Conservation (phyloP, 352 stramenopile genomes). For the Globisporangium spiculum region DNA sequence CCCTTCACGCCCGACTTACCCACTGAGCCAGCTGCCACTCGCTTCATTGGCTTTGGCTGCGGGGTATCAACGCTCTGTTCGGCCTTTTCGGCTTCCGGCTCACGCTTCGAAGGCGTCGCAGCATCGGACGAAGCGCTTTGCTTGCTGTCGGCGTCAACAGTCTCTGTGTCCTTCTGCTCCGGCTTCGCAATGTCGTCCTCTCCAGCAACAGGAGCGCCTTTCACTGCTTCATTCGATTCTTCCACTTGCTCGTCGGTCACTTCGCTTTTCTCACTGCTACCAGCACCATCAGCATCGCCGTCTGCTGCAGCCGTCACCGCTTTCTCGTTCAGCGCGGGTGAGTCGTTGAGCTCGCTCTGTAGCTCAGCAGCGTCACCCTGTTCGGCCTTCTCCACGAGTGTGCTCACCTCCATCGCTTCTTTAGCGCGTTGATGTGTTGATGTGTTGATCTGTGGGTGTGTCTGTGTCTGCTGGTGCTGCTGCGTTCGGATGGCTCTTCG, state of each 20-base stretch:
- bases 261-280: neutral
- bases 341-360: neutral
- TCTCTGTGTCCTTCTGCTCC: neutral
- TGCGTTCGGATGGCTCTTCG: neutral
- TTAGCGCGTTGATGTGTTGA: neutral
- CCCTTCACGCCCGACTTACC: conserved; percentile 12
- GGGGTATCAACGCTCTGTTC: conserved; percentile 7
- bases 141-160: neutral
- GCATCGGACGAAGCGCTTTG: neutral
- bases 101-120: neutral
- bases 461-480: neutral
- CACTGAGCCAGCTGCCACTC: conserved; percentile 6
- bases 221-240: neutral
- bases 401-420: neutral
- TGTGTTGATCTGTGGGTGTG: neutral
- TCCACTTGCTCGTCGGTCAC: neutral
- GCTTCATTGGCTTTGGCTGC: conserved; percentile 13
- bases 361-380: conserved; percentile 3
- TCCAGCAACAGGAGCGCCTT: neutral
- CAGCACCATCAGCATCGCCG: neutral
- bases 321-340: neutral
- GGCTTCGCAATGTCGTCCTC: neutral
- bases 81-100: neutral
- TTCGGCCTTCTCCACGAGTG: neutral
- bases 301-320: no score